Evolutionary conservation across 331 rosid genomes (phyloP), one percentile per base, ranked within the genome.

Genomic region (Phaseolus coccineus): DNA sequence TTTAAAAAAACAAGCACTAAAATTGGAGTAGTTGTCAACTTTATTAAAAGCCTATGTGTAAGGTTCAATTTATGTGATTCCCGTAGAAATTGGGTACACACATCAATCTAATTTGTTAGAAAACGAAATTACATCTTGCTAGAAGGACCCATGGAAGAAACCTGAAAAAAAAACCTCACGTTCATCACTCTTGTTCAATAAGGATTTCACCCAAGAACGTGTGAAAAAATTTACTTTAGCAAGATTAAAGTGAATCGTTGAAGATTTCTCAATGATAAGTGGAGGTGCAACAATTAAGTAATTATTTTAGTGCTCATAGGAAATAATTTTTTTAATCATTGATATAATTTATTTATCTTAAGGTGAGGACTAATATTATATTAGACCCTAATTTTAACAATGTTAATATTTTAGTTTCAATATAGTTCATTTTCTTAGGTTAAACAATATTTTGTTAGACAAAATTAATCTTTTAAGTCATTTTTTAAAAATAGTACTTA

Each of bases 11-110:
- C 55, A 42, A 5, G 1, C 19, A 19, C 22, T 19, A 19, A 19
- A 19, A 19, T 19, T 19, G 22, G 9, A 22, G 72, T 67, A 40
- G 72, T 67, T 67, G 19, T 42, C 55, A 67, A 67, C 35, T 67
- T 67, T 67, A 67, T 67, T 11, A 4, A 67, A 65, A 42, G 53
- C 37, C 55, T 22, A 42, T 39, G 8, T 39, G 22, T 39, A 39
- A 35, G 70, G 51, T 37, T 37, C 27, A 33, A 64, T 16, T 4
- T 62, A 9, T 30, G 5, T 15, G 0, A 8, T 63, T 63, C 48
- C 48, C 13, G 1, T 35, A 8, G 69, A 63, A 35, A 35, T 0
- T 37, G 14, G 28, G 46, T 6, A 16, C n/a, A 35, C 69, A 35
- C 14, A 35, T 16, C 47, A 63, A 63, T 33, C 70, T 35, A 64